A percentile compares a stretch with the other conserved stretches of the same genome.
These are phyloP conservation scores for Beauveria caledonica DNA, from an alignment of 2,329 filamentous ascomycete species.

Conservation along the genomic window DNA sequence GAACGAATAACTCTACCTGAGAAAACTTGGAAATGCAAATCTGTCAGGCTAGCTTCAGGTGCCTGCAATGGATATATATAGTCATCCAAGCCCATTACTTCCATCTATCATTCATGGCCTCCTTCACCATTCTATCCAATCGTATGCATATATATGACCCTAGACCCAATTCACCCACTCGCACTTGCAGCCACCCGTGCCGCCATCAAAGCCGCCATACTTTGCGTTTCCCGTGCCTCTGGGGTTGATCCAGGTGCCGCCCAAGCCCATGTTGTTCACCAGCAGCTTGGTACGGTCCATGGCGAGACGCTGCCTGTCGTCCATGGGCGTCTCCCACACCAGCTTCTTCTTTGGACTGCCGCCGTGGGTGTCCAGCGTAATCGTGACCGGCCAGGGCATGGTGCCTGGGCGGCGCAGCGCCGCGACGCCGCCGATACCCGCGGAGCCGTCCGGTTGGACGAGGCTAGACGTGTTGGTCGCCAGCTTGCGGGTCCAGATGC, in stretches of 20 bases:
- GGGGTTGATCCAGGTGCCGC: conserved; percentile 46
- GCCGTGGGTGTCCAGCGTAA: conserved; percentile 55
- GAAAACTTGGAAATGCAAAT: neutral
- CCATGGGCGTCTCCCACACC: conserved; percentile 45
- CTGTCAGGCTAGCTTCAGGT: neutral
- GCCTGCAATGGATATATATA: neutral
- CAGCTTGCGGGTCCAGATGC: conserved; percentile 53
- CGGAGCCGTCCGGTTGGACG: conserved; percentile 21
- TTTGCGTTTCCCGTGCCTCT: conserved; percentile 34
- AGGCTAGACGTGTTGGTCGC: conserved; percentile 36
- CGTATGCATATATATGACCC: neutral
- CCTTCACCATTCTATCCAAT: neutral
- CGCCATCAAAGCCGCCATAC: conserved; percentile 55
- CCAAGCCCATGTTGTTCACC: conserved; percentile 40
- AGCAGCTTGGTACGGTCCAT: conserved; percentile 35
- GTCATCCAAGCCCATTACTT: neutral
- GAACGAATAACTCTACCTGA: neutral
- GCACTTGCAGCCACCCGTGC: conserved; percentile 54
- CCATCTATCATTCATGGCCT: neutral
- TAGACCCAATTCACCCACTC: conserved; percentile 48
- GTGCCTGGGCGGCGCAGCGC: conserved; percentile 42
- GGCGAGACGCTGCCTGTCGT: conserved; percentile 37
- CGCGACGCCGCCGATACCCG: conserved; percentile 15
- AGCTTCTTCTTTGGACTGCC: conserved; percentile 45
- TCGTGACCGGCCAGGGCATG: conserved; percentile 56